Evolutionary conservation across 164 flowering plant genomes (phyloP), one percentile per base, ranked within the genome.

Genomic region (Warburgia ugandensis): DNA sequence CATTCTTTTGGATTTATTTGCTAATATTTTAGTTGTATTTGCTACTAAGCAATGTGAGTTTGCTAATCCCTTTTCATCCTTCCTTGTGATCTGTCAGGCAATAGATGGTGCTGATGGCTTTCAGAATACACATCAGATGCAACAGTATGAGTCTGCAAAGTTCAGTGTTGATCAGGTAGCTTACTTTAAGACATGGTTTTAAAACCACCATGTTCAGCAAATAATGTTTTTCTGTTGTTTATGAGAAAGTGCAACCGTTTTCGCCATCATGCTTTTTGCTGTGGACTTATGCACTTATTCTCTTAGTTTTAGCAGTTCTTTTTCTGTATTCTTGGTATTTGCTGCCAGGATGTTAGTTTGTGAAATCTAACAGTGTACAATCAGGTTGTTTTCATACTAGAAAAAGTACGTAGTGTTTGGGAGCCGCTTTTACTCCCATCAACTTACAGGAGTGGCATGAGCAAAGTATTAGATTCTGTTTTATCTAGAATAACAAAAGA

Each of bases 41-140:
- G 13, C 35, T 31, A 48, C 4, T 29, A 22, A 22, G 25, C n/a
- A 22, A 10, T 9, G 16, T 2, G 14, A 31, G 41, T 31, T 42
- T 42, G 0, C 27, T 19, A 36, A 36, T 28, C 14, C 8, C 53
- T 54, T 14, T 16, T 22, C 27, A 42, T 53, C 19, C 3, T 36
- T 59, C 33, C 9, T 29, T 48, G 0, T 53, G 37, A 52, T 54
- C 29, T 54, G 8, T 51, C 66, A 92, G 98, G 98, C 94, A 38
- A 65, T 92, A 50, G 87, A 88, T 81, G 83, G 91, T 39, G 94
- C 99, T n/a, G 81, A 88, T 66, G 97, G 99, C 36, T 92, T 92
- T 65, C 95, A 92, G 70, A 84, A 92, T 76, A 92, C 99, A 22
- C 99, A 92, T 58, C 79, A 74, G 57, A 73, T 63, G 67, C 79